A percentile compares a stretch with the other conserved stretches of the same genome.
Evolutionary conservation across 2,329 filamentous ascomycete species (phyloP).

Genomic region (Fusarium sp.): DNA sequence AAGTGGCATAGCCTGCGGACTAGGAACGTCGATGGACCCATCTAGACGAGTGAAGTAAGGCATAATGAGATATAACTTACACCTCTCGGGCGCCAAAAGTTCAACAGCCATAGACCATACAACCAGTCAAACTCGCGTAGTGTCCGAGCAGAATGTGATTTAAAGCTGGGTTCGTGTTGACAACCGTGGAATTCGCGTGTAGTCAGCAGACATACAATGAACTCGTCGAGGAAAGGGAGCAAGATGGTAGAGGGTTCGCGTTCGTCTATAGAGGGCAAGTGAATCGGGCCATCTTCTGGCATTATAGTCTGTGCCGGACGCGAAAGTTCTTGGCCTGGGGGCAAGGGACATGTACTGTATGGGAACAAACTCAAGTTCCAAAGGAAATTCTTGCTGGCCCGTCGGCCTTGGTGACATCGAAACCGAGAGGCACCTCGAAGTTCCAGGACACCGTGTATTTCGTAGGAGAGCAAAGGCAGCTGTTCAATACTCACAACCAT

Average conservation of each 20-base stretch:
- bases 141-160: neutral
- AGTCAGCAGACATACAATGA: neutral
- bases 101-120: neutral
- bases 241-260: neutral
- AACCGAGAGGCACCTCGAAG: neutral
- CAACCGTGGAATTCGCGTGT: neutral
- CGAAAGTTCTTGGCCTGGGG: too few species aligned
- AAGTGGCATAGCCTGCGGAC: neutral
- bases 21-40: neutral
- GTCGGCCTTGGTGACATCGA: neutral
- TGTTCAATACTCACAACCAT: neutral
- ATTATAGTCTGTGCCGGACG: neutral
- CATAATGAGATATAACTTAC: neutral
- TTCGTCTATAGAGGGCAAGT: neutral
- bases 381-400: neutral
- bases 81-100: neutral
- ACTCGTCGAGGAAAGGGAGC: neutral
- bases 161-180: neutral
- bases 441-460: too few species aligned
- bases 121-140: neutral
- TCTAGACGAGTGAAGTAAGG: neutral
- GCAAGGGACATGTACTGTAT: neutral
- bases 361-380: neutral
- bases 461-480: too few species aligned
- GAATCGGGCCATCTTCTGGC: neutral